Evolutionary conservation across 495 filamentous ascomycete species (phyloP), one percentile per base, ranked within the genome.

Genomic region (Penicillium silybi): DNA sequence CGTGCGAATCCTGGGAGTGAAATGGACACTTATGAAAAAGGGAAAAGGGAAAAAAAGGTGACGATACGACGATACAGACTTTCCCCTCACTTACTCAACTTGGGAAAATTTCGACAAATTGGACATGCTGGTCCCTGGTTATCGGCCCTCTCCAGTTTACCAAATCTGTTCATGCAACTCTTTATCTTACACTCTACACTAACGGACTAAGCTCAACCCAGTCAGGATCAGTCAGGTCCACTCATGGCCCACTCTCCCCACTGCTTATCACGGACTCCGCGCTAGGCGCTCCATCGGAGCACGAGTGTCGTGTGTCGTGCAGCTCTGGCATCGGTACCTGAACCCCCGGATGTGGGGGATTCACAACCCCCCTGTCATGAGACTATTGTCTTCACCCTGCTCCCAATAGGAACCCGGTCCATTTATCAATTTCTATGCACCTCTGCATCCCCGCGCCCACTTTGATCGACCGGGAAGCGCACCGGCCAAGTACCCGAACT

Each of bases 141-240:
- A 54, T 54, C 51, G 26, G 26, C 27, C n/a, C n/a, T 4, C 1
- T 32, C 19, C 18, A 5, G 4, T 22, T 59, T 55, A 58, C 57
- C 50, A 41, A 63, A 59, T 63, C 46, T 44, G 39, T 54, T 59
- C 52, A 49, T 44, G 42, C 44, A 59, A 56, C 48, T 38, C 29
- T n/a, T 54, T 50, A 32, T 32, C 2, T 29, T 29, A 8, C 11
- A 32, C 10, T 32, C 1, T 10, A 3, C 29, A 32, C 25, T 15
- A 42, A 15, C 18, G 13, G 25, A 46, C 44, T 35, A 46, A 46
- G 4, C 38, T n/a, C n/a, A n/a, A n/a, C n/a, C n/a, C n/a, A n/a
- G n/a, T n/a, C n/a, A n/a, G n/a, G n/a, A n/a, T n/a, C n/a, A n/a
- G n/a, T n/a, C n/a, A n/a, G n/a, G n/a, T n/a, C n/a, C n/a, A n/a